Percentiles rank a stretch among this genome's conserved stretches.
Conservation (phyloP, 345 rosid genomes). For the Populus deltoides region DNA sequence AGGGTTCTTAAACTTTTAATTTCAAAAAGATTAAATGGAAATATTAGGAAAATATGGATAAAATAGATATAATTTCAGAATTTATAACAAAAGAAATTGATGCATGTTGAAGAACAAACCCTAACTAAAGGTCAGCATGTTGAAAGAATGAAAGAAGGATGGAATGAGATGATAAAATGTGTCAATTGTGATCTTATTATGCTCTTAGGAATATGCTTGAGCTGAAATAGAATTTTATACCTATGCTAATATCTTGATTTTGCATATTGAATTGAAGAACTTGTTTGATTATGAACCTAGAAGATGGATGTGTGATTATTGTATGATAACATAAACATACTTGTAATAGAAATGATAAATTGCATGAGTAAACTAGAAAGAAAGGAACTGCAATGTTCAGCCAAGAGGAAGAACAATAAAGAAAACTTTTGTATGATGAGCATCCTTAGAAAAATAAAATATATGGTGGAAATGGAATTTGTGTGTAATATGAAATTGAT, state of each 20-base stretch:
- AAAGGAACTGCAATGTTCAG: fast-evolving
- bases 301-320: background rate
- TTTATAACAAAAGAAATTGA: no score
- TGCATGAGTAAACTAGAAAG: background rate
- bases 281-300: background rate
- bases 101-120: no score
- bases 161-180: background rate
- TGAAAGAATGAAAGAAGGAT: no score
- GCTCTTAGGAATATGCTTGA: no score
- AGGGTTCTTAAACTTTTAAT: no score
- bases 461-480: background rate
- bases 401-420: background rate
- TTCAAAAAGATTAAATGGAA: no score
- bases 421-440: background rate
- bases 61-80: no score
- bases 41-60: no score
- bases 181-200: no score
- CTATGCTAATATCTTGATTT: background rate
- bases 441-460: background rate
- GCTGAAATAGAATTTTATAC: background rate
- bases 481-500: background rate
- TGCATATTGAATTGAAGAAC: background rate
- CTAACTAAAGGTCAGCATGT: background rate
- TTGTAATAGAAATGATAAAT: no score
- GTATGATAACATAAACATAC: no score